Conservation (phyloP, 2,329 filamentous ascomycete species). For the Penicillium sp. region DNA sequence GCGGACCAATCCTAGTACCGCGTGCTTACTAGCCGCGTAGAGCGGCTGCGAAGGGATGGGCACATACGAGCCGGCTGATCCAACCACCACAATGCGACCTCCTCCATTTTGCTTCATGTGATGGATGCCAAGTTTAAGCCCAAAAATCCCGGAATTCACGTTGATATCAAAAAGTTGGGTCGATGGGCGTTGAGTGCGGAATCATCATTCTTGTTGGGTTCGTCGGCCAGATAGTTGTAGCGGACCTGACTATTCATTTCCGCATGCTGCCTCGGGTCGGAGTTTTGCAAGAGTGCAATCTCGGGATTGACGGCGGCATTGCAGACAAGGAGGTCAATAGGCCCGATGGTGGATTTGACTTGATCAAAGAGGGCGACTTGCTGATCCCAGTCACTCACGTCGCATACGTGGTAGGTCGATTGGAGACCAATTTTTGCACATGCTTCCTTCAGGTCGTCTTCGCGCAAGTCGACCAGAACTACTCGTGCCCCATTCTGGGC, state of each 20-base stretch:
- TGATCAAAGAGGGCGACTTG: conserved; percentile 15
- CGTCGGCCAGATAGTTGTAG: conserved; percentile 16
- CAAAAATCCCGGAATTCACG: conserved; percentile 15
- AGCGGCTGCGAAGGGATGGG: conserved; percentile 21
- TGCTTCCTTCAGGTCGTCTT: conserved; percentile 12
- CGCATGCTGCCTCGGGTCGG: conserved; percentile 1
- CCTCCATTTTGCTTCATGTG: conserved; percentile 17
- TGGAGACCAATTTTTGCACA: conserved; percentile 9
- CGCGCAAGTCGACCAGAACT: conserved; percentile 19
- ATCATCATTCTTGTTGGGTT: neutral
- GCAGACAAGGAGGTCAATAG: conserved; percentile 16
- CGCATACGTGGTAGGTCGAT: conserved; percentile 15
- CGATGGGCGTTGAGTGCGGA: conserved; percentile 7
- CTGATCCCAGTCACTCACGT: conserved; percentile 21
- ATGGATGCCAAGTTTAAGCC: conserved; percentile 17
- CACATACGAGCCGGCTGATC: conserved; percentile 20
- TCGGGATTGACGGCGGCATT: conserved; percentile 22
- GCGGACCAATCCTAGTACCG: conserved; percentile 17
- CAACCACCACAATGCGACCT: conserved; percentile 18
- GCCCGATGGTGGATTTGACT: conserved; percentile 8
- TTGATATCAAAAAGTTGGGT: conserved; percentile 13
- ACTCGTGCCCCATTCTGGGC: conserved; percentile 20
- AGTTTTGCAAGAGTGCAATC: conserved; percentile 11
- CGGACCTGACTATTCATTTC: conserved; percentile 13
- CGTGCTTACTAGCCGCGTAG: conserved; percentile 21